These are phyloP conservation scores for Fraxinus nigra DNA, from an alignment of 305 asterid species.

Conservation along the genomic window DNA sequence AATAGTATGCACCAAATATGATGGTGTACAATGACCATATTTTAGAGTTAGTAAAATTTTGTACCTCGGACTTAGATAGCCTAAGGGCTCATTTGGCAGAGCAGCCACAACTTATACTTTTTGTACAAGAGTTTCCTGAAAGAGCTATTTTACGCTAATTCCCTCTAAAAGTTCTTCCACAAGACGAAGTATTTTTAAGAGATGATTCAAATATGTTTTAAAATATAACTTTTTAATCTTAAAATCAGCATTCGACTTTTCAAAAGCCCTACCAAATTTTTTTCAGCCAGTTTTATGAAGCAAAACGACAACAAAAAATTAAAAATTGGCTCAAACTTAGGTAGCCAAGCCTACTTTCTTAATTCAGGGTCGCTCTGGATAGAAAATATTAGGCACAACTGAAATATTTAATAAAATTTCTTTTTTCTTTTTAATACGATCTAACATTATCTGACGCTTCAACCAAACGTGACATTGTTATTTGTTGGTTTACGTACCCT, in stretches of 20 bases:
- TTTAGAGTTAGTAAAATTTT: too few species aligned
- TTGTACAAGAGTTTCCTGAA: too few species aligned
- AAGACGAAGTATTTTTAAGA: too few species aligned
- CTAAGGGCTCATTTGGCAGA: too few species aligned
- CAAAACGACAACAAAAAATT: too few species aligned
- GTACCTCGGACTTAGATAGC: too few species aligned
- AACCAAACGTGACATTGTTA: not conserved
- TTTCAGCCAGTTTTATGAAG: not conserved
- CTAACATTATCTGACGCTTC: not conserved
- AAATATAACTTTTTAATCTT: too few species aligned
- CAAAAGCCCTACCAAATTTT: not conserved
- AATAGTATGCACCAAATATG: not conserved
- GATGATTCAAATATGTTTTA: too few species aligned
- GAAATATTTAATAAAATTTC: not conserved
- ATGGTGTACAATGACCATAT: not conserved
- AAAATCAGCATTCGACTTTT: not conserved
- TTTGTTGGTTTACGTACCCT: constrained; percentile 26
- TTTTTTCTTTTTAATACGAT: not conserved
- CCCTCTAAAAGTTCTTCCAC: too few species aligned
- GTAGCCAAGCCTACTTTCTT: not conserved
- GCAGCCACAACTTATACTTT: too few species aligned
- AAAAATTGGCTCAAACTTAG: not conserved
- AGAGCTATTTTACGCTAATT: too few species aligned
- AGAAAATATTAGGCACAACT: not conserved
- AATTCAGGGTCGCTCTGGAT: not conserved